Evolutionary conservation across 2,329 filamentous ascomycete genomes (phyloP), one percentile per base, ranked within the genome.

Genomic region (Penicillium sp.): DNA sequence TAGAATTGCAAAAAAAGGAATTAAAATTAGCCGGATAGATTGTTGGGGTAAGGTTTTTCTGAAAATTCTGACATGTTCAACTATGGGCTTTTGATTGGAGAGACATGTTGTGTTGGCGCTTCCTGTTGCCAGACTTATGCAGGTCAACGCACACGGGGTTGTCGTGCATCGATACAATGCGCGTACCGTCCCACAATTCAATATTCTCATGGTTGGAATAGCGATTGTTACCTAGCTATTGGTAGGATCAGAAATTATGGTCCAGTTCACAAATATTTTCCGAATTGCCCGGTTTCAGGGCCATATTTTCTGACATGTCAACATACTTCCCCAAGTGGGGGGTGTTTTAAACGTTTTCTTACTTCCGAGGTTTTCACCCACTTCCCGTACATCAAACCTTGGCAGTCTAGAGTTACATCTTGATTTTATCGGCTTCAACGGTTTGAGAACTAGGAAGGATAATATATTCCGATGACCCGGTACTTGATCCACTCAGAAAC

Each of bases 181-280:
- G 49, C 47, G 35, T 52, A 51, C 49, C 25, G 49, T 56, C 41
- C 50, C 47, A 51, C 50, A 41, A 33, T 48, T 22, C 20, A 8
- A 20, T 12, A 6, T 5, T 15, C 6, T 7, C 5, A 29, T 23
- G n/a, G 11, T 37, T 14, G 26, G 8, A 49, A 49, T 15, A 18
- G 22, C 33, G 9, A 18, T n/a, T 26, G 9, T 0, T 26, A 14
- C 8, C 11, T 18, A 2, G 43, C 12, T 8, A 12, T 33, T 47
- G n/a, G 18, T 40, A 37, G 20, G 6, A n/a, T 27, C 9, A 33
- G 46, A 49, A 27, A 40, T 40, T 40, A 6, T 27, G 33, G 46
- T 40, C 33, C n/a, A 49, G 11, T 22, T 49, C 4, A 23, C 46
- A 26, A 40, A 48, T 48, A 29, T 6, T 37, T 49, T 49, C 33